Percentiles rank a stretch among this genome's conserved stretches.
Conservation (phyloP, 108 stramenopile genomes). For the Conticribra weissflogii region DNA sequence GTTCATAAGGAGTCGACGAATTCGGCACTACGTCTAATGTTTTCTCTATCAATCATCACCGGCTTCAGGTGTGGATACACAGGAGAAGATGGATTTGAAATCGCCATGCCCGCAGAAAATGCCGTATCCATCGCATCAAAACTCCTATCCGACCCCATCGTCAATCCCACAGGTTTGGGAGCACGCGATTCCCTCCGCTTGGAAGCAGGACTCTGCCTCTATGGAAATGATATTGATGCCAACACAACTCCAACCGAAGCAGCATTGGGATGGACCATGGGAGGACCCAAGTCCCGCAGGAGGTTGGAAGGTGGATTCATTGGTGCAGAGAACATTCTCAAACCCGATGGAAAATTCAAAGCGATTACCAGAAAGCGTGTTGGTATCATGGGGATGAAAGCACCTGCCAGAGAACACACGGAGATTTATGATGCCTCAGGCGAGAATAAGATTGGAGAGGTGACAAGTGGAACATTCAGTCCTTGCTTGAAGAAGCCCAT, state of each 20-base stretch:
- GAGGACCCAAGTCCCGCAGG: constrained; percentile 87
- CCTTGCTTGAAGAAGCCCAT: constrained; percentile 95
- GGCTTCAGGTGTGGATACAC: constrained; percentile 99
- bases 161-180: constrained; percentile 94
- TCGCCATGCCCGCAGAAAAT: constrained; percentile 83
- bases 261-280: constrained; percentile 94
- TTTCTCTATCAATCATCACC: neutral
- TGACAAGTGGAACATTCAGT: constrained; percentile 95
- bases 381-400: constrained; percentile 96
- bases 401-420: constrained; percentile 92
- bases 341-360: constrained; percentile 89
- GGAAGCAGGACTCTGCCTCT: constrained; percentile 98
- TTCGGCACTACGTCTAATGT: neutral
- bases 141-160: constrained; percentile 75
- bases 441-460: constrained; percentile 86
- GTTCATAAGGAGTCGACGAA: no score
- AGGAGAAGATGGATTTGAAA: constrained; percentile 99
- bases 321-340: constrained; percentile 92
- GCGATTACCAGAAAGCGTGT: constrained; percentile 91
- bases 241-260: constrained; percentile 95
- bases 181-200: constrained; percentile 98
- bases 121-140: constrained; percentile 83
- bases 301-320: constrained; percentile 93
- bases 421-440: constrained; percentile 93
- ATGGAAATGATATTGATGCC: constrained; percentile 97